These are phyloP conservation scores for Sextonia rubra DNA, from an alignment of 164 flowering plant genomes.

Conservation along the genomic window DNA sequence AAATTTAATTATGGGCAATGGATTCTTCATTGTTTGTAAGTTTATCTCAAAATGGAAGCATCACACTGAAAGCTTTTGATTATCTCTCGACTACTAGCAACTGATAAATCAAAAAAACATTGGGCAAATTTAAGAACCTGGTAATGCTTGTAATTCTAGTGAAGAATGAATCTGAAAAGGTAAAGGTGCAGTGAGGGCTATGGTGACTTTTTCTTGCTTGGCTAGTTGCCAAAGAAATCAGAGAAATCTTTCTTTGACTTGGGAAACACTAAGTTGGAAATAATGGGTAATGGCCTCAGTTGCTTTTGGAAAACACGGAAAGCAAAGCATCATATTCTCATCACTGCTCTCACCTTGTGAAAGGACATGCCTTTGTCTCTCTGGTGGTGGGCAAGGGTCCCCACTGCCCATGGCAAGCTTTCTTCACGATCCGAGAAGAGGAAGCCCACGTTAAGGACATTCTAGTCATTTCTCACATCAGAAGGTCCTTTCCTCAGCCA, in stretches of 20 bases:
- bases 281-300: background rate
- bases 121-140: background rate
- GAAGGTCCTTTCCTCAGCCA: background rate
- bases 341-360: slow-evolving; percentile 20
- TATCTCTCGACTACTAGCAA: no score
- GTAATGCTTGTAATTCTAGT: background rate
- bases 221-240: slow-evolving; percentile 32
- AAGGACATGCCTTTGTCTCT: slow-evolving; percentile 31
- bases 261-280: slow-evolving; percentile 18
- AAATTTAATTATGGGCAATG: no score
- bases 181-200: slow-evolving; percentile 3
- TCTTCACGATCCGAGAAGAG: background rate
- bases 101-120: no score
- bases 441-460: slow-evolving; percentile 14
- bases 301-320: slow-evolving; percentile 24
- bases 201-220: slow-evolving; percentile 29
- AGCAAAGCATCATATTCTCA: slow-evolving; percentile 47
- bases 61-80: no score
- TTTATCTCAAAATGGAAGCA: no score
- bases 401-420: slow-evolving; percentile 13
- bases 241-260: slow-evolving; percentile 39
- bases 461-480: slow-evolving; percentile 1
- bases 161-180: background rate
- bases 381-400: slow-evolving; percentile 39
- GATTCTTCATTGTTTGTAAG: no score